These are phyloP conservation scores for Cyclanthera cordifolia DNA, from an alignment of 306 rosid genomes.

Conservation along the genomic window DNA sequence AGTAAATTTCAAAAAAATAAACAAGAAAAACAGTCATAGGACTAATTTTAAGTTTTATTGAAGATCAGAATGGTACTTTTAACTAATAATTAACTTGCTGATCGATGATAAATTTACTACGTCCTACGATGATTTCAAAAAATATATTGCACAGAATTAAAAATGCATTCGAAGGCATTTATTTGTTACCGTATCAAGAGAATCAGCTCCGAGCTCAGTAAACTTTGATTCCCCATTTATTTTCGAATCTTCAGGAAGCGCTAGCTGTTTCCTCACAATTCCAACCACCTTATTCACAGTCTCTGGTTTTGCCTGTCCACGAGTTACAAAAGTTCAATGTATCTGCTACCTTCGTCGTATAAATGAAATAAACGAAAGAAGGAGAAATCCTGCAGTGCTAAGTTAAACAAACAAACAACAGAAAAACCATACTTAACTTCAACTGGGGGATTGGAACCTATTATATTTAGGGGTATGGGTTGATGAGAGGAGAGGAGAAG, in stretches of 20 bases:
- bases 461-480: no score
- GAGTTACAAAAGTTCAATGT: neutral
- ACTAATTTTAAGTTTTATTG: no score
- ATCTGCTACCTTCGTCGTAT: neutral
- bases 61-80: no score
- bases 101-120: neutral
- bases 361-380: neutral
- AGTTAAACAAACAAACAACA: neutral
- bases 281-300: slow-evolving; percentile 61
- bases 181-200: slow-evolving; percentile 75
- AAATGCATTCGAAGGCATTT: neutral
- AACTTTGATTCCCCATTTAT: slow-evolving; percentile 67
- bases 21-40: no score
- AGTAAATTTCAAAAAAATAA: no score
- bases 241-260: slow-evolving; percentile 32
- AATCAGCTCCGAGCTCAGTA: slow-evolving; percentile 82
- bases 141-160: neutral
- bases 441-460: no score
- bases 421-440: neutral
- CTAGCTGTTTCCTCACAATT: slow-evolving; percentile 87
- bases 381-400: neutral
- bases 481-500: no score
- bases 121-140: neutral
- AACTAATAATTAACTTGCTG: neutral
- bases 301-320: slow-evolving; percentile 68